Evolutionary conservation across 495 filamentous ascomycete species (phyloP).

Genomic region (Parmelia sp.): DNA sequence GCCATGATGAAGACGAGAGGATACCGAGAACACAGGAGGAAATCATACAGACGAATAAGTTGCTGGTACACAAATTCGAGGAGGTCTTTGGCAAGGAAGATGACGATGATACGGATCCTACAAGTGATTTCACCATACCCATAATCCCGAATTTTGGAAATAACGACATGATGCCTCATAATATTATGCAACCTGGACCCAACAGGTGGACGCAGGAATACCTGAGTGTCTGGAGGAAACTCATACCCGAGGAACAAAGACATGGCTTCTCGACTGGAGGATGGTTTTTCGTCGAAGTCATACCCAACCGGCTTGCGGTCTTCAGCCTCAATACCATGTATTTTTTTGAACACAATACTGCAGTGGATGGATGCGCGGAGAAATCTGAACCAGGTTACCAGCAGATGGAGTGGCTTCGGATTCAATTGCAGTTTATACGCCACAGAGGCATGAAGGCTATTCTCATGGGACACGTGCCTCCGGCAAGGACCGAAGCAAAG

Average conservation of each 20-base stretch:
- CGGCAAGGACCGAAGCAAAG: constrained; percentile 77
- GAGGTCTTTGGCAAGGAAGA: constrained; percentile 59
- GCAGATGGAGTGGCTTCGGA: constrained; percentile 94
- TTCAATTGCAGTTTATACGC: constrained; percentile 80
- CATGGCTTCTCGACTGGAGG: constrained; percentile 89
- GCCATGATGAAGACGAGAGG: constrained; percentile 87
- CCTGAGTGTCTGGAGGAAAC: constrained; percentile 66
- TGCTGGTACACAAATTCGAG: constrained; percentile 68
- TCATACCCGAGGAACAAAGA: constrained; percentile 89
- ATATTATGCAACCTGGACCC: constrained; percentile 79
- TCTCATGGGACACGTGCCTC: constrained; percentile 88
- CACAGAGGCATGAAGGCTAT: constrained; percentile 89
- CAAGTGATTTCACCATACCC: constrained; percentile 60
- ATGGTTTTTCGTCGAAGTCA: constrained; percentile 90
- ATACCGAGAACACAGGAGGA: constrained; percentile 68
- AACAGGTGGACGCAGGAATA: constrained; percentile 76
- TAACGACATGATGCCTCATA: constrained; percentile 96
- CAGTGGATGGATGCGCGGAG: constrained; percentile 77
- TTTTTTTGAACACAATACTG: constrained; percentile 87
- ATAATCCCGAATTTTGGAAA: constrained; percentile 90
- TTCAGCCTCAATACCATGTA: constrained; percentile 97
- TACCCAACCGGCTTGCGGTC: constrained; percentile 78
- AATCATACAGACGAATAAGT: constrained; percentile 66
- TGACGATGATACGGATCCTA: constrained; percentile 44
- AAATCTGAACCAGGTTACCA: constrained; percentile 80